phyloP scores from a whole-genome alignment of 257 asterid genomes.

The Marsdenia floribunda region DNA sequence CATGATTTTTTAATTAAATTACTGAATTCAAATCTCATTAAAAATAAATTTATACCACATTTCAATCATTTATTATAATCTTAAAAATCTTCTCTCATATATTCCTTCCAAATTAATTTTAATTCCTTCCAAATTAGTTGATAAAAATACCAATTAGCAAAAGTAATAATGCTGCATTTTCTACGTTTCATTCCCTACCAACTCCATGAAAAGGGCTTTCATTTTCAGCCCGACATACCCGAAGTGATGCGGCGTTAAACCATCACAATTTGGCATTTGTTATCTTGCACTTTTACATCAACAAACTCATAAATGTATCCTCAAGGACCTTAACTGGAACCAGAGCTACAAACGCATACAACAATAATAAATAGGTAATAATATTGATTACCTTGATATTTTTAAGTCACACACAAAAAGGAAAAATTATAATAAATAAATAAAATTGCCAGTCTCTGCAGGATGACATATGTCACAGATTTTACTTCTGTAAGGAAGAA shows the following conservation, averaged over 20 bases:
- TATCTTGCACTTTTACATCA: not conserved
- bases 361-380: not conserved
- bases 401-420: not conserved
- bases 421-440: no score
- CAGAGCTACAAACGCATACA: not conserved
- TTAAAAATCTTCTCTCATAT: no score
- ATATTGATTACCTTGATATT: not conserved
- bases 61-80: no score
- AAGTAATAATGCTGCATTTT: not conserved
- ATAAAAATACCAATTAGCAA: no score
- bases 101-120: no score
- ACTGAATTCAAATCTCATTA: no score
- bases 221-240: not conserved
- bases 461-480: not conserved
- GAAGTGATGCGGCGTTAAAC: not conserved
- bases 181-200: not conserved
- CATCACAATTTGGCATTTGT: not conserved
- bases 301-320: not conserved
- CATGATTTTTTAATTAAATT: no score
- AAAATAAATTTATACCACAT: no score
- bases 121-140: no score
- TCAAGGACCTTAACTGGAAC: not conserved
- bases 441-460: no score
- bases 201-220: not conserved
- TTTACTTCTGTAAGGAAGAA: not conserved